These are phyloP conservation scores for Candida cerambycidarum DNA, from an alignment of 805 yeast genomes.

Conservation along the genomic window DNA sequence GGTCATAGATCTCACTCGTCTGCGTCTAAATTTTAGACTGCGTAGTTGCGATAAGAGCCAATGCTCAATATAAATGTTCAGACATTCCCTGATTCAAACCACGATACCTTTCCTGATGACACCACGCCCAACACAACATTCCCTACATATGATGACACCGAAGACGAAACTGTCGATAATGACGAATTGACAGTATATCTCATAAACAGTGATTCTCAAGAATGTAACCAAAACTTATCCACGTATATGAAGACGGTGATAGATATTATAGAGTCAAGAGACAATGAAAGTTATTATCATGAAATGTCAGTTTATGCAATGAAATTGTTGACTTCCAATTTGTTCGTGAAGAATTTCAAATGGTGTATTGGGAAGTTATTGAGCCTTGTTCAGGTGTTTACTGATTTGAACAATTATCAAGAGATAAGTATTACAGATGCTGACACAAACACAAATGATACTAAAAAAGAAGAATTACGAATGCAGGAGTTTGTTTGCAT, in stretches of 20 bases:
- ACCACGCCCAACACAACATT: conserved; percentile 6
- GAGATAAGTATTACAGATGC: conserved; percentile 1
- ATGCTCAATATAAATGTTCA: not conserved
- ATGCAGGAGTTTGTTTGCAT: conserved; percentile 34
- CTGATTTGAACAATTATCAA: conserved; percentile 14
- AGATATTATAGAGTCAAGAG: conserved; percentile 24
- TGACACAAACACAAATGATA: not conserved
- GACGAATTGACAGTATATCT: conserved; percentile 17
- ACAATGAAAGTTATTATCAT: conserved; percentile 28
- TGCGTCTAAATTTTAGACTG: too few relatives aligned
- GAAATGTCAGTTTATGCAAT: conserved; percentile 33
- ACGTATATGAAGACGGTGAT: conserved; percentile 31
- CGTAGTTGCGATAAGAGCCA: not conserved
- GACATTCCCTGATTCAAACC: not conserved
- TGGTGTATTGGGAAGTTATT: conserved; percentile 40
- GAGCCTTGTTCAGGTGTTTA: conserved; percentile 30
- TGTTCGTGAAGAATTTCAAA: conserved; percentile 35
- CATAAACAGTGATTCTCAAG: conserved; percentile 38
- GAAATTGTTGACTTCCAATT: conserved; percentile 35
- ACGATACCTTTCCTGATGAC: too few relatives aligned
- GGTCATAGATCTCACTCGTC: too few relatives aligned
- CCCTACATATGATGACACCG: conserved; percentile 2
- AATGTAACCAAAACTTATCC: conserved; percentile 40
- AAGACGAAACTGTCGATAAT: conserved; percentile 2
- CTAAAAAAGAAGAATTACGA: conserved; percentile 19